phyloP scores from a whole-genome alignment of 257 asterid species.

The Solanum peruvianum region DNA sequence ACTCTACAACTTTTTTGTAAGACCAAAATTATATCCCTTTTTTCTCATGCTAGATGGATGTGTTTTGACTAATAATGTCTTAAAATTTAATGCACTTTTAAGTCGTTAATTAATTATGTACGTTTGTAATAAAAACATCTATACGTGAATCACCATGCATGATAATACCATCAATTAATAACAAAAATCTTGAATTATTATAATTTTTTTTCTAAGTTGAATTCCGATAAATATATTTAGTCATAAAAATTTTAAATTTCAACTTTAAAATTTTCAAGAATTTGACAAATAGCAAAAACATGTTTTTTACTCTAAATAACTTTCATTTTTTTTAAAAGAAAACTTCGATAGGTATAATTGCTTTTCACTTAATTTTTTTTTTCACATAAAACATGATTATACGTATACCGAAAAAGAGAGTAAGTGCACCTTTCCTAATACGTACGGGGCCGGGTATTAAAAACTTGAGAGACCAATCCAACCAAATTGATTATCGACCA shows the following conservation, averaged over 20 bases:
- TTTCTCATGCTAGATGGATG: neutral
- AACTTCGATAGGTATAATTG: too few species aligned
- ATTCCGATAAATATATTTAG: too few species aligned
- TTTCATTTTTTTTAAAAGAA: too few species aligned
- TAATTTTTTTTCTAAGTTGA: too few species aligned
- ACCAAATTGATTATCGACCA: neutral
- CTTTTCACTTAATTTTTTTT: too few species aligned
- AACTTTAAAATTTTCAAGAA: neutral
- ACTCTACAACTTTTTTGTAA: neutral
- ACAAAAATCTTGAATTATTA: neutral
- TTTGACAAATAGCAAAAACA: neutral
- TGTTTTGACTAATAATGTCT: neutral
- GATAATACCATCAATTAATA: neutral
- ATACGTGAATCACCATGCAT: neutral
- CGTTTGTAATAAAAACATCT: neutral
- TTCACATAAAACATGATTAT: neutral
- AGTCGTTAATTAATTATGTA: neutral
- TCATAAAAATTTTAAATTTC: neutral
- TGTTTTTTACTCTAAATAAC: neutral
- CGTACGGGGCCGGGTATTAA: neutral
- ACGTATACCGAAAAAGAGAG: rapidly evolving
- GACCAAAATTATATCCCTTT: neutral
- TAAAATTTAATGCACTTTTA: neutral
- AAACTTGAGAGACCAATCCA: neutral
- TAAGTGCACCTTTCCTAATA: neutral